These are phyloP conservation scores for Eurotiales sp. DNA, from an alignment of 2,329 filamentous ascomycete genomes.

Conservation along the genomic window DNA sequence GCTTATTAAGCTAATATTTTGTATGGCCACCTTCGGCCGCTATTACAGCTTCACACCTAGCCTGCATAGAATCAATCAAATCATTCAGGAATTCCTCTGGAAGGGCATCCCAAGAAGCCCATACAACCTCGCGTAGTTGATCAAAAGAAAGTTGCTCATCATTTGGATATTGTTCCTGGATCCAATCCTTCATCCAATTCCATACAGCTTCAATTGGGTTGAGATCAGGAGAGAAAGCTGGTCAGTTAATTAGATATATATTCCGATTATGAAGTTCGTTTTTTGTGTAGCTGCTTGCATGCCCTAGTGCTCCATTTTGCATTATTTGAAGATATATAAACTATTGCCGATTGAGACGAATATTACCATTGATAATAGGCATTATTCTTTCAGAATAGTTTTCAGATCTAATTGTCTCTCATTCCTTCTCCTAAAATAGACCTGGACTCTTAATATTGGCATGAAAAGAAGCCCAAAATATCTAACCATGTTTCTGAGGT, in stretches of 20 bases:
- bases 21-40: neutral
- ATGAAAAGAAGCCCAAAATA: no score
- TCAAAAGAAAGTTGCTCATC: no score
- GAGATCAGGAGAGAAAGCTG: neutral
- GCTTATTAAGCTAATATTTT: no score
- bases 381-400: neutral
- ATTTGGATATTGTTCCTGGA: no score
- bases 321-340: no score
- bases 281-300: neutral
- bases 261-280: neutral
- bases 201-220: constrained; percentile 8
- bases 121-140: no score
- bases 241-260: constrained; percentile 5
- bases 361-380: constrained; percentile 8
- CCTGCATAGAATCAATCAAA: neutral
- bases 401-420: neutral
- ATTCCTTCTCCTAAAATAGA: constrained; percentile 6
- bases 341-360: constrained; percentile 1
- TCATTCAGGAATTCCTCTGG: neutral
- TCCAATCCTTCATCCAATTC: no score
- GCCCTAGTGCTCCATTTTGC: neutral
- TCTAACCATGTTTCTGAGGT: no score
- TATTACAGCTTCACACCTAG: neutral
- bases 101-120: no score
- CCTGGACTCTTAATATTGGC: no score